These are phyloP conservation scores for Extremus antarcticus DNA, from an alignment of 495 filamentous ascomycete species.

Conservation along the genomic window DNA sequence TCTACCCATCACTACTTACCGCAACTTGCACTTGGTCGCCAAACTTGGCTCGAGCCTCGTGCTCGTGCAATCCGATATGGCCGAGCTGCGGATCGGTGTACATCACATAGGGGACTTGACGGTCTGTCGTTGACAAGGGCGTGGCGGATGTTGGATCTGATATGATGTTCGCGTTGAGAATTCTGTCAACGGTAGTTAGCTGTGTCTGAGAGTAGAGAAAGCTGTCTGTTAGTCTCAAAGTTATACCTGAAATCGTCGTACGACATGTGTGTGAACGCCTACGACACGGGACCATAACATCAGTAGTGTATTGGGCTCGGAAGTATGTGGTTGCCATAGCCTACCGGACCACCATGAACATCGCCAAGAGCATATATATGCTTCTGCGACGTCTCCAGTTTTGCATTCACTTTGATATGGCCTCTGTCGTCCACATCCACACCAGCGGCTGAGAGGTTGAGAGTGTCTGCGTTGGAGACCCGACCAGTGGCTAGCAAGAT, in stretches of 20 bases:
- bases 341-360: conserved; percentile 39
- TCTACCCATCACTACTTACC: too few species aligned
- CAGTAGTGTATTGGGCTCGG: too few species aligned
- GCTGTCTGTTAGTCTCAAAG: too few species aligned
- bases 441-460: conserved; percentile 29
- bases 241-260: conserved; percentile 49
- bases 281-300: too few species aligned
- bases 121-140: conserved; percentile 24
- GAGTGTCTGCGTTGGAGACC: conserved; percentile 35
- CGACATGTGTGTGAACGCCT: conserved; percentile 45
- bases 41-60: conserved; percentile 24
- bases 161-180: conserved; percentile 35
- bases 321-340: too few species aligned
- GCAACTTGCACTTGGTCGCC: too few species aligned
- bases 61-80: conserved; percentile 38
- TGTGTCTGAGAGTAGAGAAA: too few species aligned
- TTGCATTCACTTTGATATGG: conserved; percentile 33
- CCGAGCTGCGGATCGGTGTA: conserved; percentile 45
- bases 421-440: conserved; percentile 29
- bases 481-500: conserved; percentile 40
- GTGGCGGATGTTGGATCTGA: background rate
- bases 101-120: conserved; percentile 35
- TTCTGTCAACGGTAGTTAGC: too few species aligned
- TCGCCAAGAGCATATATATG: conserved; percentile 42
- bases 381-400: conserved; percentile 31